Base-by-base conservation (phyloP, 2,329 filamentous ascomycete species). In the Venturia aucupariae region DNA sequence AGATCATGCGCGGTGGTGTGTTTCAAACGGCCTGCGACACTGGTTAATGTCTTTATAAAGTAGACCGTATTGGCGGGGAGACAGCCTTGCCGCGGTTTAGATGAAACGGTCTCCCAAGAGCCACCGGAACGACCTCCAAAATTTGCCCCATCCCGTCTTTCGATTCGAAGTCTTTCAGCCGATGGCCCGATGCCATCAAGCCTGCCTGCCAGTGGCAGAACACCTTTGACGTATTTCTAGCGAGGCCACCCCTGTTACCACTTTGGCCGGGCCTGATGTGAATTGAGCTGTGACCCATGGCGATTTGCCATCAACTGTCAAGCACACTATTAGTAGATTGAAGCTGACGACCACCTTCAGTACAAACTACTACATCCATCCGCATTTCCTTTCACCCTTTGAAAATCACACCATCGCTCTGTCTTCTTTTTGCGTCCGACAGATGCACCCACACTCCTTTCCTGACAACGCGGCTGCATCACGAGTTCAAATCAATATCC, bases 11-110 rank as follows among this genome's bases (percentile, higher is more conserved):
- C 51, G 5, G 48, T 39, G 42, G 42, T 62, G 1, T 51, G 35
- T 5, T 7, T 30, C 32, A 13, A n/a, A 39, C 15, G 70, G 65
- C 64, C 73, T 73, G 70, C 70, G 71, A 42, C 32, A 42, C 10
- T 41, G 22, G 54, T 48, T 19, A 64, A 42, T 62, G 22, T 41
- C 32, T 54, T 64, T 64, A 64, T 64, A 59, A 60, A 41, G 48
- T n/a, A 32, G 38, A 3, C 41, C 27, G 41, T 44, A 60, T 60
- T 42, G 61, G 61, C n/a, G 30, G 48, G 51, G 32, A 44, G 27
- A 27, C 27, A 55, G 35, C 38, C 51, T 64, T 27, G n/a, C 35
- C 30, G 19, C 38, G 48, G 32, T 64, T 19, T 64, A 64, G 35
- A 64, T 64, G 62, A 64, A 64, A 64, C 62, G 32, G 44, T n/a